Evolutionary conservation across 768 basidiomycete species (phyloP).

Genomic region (Amanita exitialis): DNA sequence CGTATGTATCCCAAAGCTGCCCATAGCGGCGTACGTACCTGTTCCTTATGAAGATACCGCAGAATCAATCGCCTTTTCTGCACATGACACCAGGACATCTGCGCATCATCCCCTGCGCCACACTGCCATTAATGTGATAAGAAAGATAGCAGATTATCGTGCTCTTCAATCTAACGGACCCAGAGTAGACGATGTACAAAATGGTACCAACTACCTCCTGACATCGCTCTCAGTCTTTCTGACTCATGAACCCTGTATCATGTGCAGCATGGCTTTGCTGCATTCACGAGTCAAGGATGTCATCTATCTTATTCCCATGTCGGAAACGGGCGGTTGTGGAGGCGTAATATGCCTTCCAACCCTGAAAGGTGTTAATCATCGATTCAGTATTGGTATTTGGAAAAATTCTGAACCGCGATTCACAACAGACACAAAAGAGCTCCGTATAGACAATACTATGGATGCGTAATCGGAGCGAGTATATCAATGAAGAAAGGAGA

Average conservation of each 20-base stretch:
- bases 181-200: constrained; percentile 18
- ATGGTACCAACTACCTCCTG: constrained; percentile 80
- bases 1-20: constrained; percentile 36
- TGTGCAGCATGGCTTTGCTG: constrained; percentile 95
- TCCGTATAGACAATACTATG: constrained; percentile 20
- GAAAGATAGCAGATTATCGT: constrained; percentile 51
- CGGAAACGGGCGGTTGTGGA: constrained; percentile 80
- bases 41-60: constrained; percentile 28
- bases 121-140: constrained; percentile 68
- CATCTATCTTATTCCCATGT: constrained; percentile 64
- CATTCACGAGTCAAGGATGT: constrained; percentile 93
- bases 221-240: constrained; percentile 79
- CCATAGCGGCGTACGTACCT: constrained; percentile 67
- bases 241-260: constrained; percentile 95
- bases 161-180: constrained; percentile 13
- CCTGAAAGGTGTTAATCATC: constrained; percentile 83
- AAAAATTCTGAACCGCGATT: constrained; percentile 16
- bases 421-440: constrained; percentile 10
- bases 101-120: constrained; percentile 76
- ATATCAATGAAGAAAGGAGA: constrained; percentile 4
- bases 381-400: constrained; percentile 71
- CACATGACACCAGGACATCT: constrained; percentile 63
- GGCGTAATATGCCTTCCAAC: constrained; percentile 65
- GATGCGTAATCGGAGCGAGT: constrained; percentile 23
- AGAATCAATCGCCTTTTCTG: constrained; percentile 30